Evolutionary conservation across 192 early-diverging fungal genomes (phyloP).

Genomic region (Fimicolochytrium jonesii): DNA sequence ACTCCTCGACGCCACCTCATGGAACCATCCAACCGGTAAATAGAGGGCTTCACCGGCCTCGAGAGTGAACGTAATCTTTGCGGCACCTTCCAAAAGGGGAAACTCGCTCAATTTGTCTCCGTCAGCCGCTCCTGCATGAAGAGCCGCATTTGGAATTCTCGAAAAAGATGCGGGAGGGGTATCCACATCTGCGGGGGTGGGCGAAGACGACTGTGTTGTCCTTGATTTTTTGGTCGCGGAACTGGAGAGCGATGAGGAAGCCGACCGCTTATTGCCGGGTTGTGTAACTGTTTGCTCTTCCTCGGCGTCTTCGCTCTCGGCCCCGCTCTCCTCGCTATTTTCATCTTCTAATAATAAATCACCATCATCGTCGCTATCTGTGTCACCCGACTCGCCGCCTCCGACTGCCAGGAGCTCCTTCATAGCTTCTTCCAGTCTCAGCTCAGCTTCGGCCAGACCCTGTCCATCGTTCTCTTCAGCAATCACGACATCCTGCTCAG

Average conservation of each 20-base stretch:
- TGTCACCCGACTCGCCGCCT: conserved; percentile 9
- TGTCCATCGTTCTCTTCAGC: neutral
- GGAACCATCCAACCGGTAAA: conserved; percentile 40
- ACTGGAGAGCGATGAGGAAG: no score
- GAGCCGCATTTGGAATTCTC: conserved; percentile 5
- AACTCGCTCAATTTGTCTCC: conserved; percentile 8
- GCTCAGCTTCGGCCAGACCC: conserved; percentile 11
- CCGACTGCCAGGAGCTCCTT: conserved; percentile 2
- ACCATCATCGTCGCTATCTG: neutral
- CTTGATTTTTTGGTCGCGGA: no score
- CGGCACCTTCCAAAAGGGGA: conserved; percentile 18
- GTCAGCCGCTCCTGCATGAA: neutral
- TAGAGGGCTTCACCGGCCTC: conserved; percentile 22
- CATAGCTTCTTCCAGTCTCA: conserved; percentile 22
- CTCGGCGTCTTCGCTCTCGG: neutral
- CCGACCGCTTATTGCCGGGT: no score
- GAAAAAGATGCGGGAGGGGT: conserved; percentile 18
- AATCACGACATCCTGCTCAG: neutral
- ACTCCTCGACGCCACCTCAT: conserved; percentile 25
- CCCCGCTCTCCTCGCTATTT: conserved; percentile 14
- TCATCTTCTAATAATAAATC: conserved; percentile 17
- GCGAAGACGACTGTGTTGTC: no score
- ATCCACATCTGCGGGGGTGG: no score
- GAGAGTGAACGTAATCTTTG: conserved; percentile 10
- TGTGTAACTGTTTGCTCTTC: no score